Evolutionary conservation across 768 basidiomycete genomes (phyloP).

Genomic region (Steccherinum ochraceum): DNA sequence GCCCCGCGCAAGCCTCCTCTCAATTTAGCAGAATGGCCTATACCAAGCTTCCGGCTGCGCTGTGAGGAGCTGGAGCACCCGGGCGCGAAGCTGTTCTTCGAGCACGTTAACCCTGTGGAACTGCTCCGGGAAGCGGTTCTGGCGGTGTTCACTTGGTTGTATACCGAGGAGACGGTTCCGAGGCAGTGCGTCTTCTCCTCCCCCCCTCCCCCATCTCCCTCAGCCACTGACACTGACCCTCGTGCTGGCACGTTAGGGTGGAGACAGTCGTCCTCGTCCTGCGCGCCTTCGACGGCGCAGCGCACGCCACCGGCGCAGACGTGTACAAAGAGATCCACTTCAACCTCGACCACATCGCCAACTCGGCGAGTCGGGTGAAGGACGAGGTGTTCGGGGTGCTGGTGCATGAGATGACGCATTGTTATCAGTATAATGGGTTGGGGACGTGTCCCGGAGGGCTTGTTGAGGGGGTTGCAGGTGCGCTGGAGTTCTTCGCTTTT

Average conservation of each 20-base stretch:
- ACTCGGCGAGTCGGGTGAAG: slow-evolving; percentile 31
- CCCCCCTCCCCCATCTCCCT: slow-evolving; percentile 2
- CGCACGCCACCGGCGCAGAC: slow-evolving; percentile 52
- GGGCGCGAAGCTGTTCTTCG: slow-evolving; percentile 52
- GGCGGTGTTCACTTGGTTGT: slow-evolving; percentile 34
- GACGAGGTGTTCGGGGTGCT: slow-evolving; percentile 71
- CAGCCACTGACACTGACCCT: slow-evolving; percentile 26
- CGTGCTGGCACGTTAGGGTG: slow-evolving; percentile 35
- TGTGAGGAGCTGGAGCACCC: slow-evolving; percentile 56
- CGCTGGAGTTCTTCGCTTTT: slow-evolving; percentile 13
- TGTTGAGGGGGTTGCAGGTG: slow-evolving; percentile 77
- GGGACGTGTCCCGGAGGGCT: slow-evolving; percentile 63
- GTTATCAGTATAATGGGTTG: slow-evolving; percentile 62
- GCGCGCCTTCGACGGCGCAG: slow-evolving; percentile 63
- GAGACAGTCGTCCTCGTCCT: slow-evolving; percentile 51
- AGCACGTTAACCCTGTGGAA: slow-evolving; percentile 37
- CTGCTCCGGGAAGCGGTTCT: slow-evolving; percentile 32
- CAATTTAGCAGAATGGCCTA: slow-evolving; percentile 35
- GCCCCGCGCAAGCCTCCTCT: slow-evolving; percentile 14
- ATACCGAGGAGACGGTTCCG: slow-evolving; percentile 39
- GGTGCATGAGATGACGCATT: slow-evolving; percentile 73
- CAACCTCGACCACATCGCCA: slow-evolving; percentile 57
- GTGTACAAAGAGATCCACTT: slow-evolving; percentile 70
- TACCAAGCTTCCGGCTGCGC: slow-evolving; percentile 49
- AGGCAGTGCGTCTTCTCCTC: slow-evolving; percentile 33